Evolutionary conservation across 441 rosid species (phyloP).

Genomic region (Sinapis alba): DNA sequence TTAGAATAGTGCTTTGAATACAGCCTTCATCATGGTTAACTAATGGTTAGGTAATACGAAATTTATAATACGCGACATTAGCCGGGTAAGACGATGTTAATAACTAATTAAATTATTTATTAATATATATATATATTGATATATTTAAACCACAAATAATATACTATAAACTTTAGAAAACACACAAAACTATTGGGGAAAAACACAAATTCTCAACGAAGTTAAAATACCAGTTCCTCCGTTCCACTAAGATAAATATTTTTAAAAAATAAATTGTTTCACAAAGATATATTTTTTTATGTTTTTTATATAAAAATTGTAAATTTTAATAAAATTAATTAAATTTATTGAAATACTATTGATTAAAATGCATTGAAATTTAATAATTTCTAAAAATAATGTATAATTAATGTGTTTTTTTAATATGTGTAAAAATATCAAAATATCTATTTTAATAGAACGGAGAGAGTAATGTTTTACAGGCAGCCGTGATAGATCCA

Average conservation of each 20-base stretch:
- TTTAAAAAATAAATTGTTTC: no score
- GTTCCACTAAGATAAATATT: no score
- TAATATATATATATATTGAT: not conserved
- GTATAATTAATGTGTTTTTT: no score
- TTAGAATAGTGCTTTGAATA: slow-evolving; percentile 26
- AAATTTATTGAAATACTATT: no score
- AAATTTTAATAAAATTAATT: no score
- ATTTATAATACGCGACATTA: not conserved
- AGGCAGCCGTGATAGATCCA: not conserved
- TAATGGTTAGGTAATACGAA: slow-evolving; percentile 24
- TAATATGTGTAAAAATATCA: no score
- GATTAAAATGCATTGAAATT: no score
- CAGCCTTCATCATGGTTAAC: slow-evolving; percentile 16
- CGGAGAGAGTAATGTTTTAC: not conserved
- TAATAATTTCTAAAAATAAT: no score
- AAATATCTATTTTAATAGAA: no score
- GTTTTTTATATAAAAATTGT: no score
- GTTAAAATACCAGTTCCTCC: no score
- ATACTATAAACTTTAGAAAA: not conserved
- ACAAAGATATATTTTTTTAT: no score
- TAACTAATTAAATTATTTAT: not conserved
- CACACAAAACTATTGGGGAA: not conserved
- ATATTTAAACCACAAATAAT: not conserved
- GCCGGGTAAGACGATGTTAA: slow-evolving; percentile 24
- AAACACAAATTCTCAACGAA: not conserved